Percentiles rank a stretch among this genome's conserved stretches.
phyloP scores from a whole-genome alignment of 1,284 basidiomycete genomes.

The Sutorius eximius region DNA sequence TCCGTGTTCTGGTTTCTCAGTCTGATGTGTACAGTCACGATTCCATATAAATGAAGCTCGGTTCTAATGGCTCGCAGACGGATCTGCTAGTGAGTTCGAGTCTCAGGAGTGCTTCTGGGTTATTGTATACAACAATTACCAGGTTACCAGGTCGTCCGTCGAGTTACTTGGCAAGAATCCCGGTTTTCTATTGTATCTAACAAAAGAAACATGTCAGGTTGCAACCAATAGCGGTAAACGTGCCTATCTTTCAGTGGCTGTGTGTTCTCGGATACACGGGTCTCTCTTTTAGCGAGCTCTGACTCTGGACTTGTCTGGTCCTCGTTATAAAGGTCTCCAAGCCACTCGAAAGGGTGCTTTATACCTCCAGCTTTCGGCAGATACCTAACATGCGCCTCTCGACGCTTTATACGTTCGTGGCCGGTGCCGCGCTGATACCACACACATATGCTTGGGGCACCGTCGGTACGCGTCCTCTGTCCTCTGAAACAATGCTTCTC shows the following conservation, averaged over 20 bases:
- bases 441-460: constrained; percentile 42
- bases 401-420: constrained; percentile 15
- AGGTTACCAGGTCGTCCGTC: no score
- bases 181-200: neutral
- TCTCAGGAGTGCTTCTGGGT: no score
- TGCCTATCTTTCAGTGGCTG: constrained; percentile 9
- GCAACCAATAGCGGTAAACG: neutral
- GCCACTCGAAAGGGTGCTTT: neutral
- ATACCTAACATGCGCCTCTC: constrained; percentile 26
- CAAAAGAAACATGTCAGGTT: neutral
- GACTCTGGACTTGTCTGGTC: neutral
- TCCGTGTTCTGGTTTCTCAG: neutral
- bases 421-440: constrained; percentile 23
- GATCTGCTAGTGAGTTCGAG: no score
- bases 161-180: neutral
- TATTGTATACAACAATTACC: no score
- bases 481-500: neutral
- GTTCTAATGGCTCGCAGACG: no score
- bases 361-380: neutral
- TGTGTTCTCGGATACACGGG: neutral
- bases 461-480: constrained; percentile 37
- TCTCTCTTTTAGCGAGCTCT: constrained; percentile 13
- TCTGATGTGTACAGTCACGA: no score
- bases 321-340: neutral
- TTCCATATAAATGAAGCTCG: no score